Evolutionary conservation across 2,329 filamentous ascomycete genomes (phyloP).

Genomic region (Fusarium pseudoanthophilum): DNA sequence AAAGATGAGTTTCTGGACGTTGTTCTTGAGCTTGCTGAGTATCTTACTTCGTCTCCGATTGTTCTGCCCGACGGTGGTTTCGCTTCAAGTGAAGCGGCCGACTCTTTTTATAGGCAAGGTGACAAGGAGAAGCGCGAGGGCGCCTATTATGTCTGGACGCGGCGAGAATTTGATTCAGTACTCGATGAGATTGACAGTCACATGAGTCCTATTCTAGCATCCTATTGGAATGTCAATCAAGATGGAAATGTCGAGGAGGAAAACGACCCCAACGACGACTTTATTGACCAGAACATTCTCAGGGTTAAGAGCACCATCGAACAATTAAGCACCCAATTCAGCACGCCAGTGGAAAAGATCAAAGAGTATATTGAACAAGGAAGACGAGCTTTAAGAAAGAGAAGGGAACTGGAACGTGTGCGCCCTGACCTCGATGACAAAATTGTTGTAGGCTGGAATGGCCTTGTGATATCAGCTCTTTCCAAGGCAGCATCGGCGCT

Average conservation of each 20-base stretch:
- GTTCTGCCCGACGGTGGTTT: conserved; percentile 78
- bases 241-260: conserved; percentile 87
- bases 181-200: conserved; percentile 63
- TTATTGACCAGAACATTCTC: conserved; percentile 92
- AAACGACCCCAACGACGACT: conserved; percentile 91
- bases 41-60: conserved; percentile 79
- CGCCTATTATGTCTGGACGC: conserved; percentile 94
- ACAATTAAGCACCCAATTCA: conserved; percentile 79
- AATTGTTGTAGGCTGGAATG: conserved; percentile 88
- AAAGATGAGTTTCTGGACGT: conserved; percentile 79
- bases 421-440: conserved; percentile 87
- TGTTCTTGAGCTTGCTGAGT: conserved; percentile 86
- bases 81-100: conserved; percentile 88
- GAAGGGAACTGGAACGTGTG: conserved; percentile 79
- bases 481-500: conserved; percentile 78
- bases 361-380: conserved; percentile 73
- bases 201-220: conserved; percentile 78
- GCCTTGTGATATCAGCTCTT: conserved; percentile 85
- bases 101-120: conserved; percentile 78
- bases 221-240: conserved; percentile 84
- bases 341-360: conserved; percentile 75
- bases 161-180: conserved; percentile 83
- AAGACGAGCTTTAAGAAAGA: conserved; percentile 73
- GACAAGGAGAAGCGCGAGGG: conserved; percentile 89
- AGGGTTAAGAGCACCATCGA: conserved; percentile 74